Conservation (phyloP, 768 basidiomycete species). For the Mycena kentingensis region DNA sequence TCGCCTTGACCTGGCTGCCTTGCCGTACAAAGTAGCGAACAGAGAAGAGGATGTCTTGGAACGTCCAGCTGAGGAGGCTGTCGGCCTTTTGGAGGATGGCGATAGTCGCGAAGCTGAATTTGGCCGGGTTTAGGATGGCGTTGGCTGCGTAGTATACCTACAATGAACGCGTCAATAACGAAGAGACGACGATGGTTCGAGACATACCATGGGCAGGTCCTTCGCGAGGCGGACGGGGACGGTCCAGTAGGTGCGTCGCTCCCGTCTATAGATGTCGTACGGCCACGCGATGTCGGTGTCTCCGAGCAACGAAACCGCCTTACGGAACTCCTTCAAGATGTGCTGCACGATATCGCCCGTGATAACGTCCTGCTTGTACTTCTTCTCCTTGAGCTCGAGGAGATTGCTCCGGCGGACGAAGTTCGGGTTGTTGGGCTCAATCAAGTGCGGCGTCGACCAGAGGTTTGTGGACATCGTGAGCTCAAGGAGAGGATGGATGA, state of each 20-base stretch:
- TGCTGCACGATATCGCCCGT: slow-evolving; percentile 18
- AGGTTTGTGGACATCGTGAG: no score
- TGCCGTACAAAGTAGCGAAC: not conserved
- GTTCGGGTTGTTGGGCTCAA: slow-evolving; percentile 11
- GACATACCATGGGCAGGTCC: slow-evolving; percentile 17
- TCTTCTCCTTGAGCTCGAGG: slow-evolving; percentile 10
- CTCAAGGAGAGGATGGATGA: no score
- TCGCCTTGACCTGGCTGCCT: not conserved
- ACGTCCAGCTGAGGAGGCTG: slow-evolving; percentile 10
- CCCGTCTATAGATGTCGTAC: slow-evolving; percentile 2
- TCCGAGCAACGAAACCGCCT: slow-evolving; percentile 10
- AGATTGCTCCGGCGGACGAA: slow-evolving; percentile 14
- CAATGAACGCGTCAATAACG: not conserved
- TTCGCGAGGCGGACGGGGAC: slow-evolving; percentile 1
- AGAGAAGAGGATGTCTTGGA: not conserved
- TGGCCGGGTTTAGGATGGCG: slow-evolving; percentile 11
- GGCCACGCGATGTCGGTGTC: slow-evolving; percentile 11
- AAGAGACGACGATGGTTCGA: not conserved
- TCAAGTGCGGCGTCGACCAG: no score
- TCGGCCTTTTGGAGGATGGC: slow-evolving; percentile 17
- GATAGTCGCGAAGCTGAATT: slow-evolving; percentile 9
- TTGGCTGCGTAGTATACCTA: slow-evolving; percentile 20
- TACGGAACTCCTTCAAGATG: slow-evolving; percentile 14
- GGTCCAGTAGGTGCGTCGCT: not conserved
- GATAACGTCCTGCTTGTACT: slow-evolving; percentile 21